These are phyloP conservation scores for Eucalyptus cloeziana DNA, from an alignment of 345 rosid species.

Conservation along the genomic window DNA sequence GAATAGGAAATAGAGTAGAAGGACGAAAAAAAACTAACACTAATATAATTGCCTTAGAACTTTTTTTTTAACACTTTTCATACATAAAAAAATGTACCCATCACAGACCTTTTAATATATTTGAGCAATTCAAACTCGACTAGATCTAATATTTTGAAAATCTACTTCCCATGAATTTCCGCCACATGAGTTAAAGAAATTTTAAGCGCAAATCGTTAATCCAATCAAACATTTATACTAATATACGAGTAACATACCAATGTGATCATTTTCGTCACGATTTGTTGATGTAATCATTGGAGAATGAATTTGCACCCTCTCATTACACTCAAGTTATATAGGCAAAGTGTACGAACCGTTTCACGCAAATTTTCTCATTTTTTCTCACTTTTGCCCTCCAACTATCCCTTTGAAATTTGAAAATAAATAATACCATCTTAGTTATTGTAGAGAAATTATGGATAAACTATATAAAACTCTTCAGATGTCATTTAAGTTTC, in stretches of 20 bases:
- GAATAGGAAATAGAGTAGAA: too few species aligned
- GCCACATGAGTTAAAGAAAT: neutral
- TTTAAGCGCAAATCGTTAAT: neutral
- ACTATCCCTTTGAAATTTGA: neutral
- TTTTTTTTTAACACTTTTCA: too few species aligned
- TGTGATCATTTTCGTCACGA: rapidly evolving
- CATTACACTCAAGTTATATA: neutral
- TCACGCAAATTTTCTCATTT: neutral
- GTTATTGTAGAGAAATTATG: neutral
- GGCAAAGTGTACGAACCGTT: neutral
- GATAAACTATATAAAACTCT: neutral
- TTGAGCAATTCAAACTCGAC: neutral
- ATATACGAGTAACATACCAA: neutral
- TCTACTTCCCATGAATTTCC: neutral
- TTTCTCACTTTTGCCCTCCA: neutral
- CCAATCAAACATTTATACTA: neutral
- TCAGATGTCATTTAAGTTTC: neutral
- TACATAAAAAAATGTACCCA: neutral
- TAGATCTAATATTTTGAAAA: neutral
- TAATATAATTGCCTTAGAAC: too few species aligned
- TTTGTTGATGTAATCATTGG: neutral
- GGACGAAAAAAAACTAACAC: too few species aligned
- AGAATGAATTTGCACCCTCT: neutral
- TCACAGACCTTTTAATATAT: neutral
- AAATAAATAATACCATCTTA: neutral